Evolutionary conservation across 176 grass and related monocot species (phyloP).

Genomic region (Aegilops tauschii): DNA sequence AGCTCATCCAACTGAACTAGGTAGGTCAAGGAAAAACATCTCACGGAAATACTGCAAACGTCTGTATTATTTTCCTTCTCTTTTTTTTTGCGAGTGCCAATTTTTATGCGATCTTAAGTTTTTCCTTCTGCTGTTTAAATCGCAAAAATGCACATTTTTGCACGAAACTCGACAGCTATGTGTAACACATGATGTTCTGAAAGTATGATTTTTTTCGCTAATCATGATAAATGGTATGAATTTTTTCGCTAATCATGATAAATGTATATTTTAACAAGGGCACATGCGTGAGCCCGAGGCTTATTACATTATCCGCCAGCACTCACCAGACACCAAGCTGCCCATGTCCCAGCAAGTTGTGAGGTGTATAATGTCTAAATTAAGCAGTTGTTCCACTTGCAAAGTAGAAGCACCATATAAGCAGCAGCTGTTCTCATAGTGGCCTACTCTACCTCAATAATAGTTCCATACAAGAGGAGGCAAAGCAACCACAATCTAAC

Average conservation of each 20-base stretch:
- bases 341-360: not conserved
- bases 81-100: not conserved
- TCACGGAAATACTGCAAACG: not conserved
- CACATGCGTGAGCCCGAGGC: not conserved
- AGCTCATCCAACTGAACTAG: not conserved
- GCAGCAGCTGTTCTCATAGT: not conserved
- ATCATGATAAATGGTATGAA: not conserved
- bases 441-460: slow-evolving; percentile 4
- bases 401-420: slow-evolving; percentile 20
- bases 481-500: slow-evolving; percentile 38
- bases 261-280: not conserved
- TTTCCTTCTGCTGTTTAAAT: not conserved
- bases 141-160: not conserved
- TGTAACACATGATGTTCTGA: too few relatives aligned
- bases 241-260: not conserved
- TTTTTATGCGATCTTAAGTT: not conserved
- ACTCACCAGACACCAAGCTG: slow-evolving; percentile 17
- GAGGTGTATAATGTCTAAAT: not conserved
- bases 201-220: not conserved
- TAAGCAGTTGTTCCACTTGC: slow-evolving; percentile 23
- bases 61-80: not conserved
- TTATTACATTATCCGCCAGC: slow-evolving; percentile 12
- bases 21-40: not conserved
- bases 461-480: slow-evolving; percentile 15
- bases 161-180: not conserved